Base-by-base conservation (phyloP, 2,329 filamentous ascomycete genomes). In the Aspergillus caelatus region DNA sequence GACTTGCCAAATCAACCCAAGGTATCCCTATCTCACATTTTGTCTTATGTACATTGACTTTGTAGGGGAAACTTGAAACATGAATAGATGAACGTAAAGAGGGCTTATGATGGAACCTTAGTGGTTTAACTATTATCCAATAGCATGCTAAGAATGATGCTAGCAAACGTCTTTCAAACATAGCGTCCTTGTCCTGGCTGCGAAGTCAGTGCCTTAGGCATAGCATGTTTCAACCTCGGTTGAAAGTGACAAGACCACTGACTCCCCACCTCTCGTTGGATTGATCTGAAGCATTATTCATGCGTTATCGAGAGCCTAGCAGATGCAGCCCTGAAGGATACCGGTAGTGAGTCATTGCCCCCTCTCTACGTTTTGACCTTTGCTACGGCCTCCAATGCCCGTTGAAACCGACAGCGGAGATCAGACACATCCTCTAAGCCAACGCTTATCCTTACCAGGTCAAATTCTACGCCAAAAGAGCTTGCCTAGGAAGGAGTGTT, bases 401-500 rank as follows among this genome's bases (percentile, higher is more conserved):
- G 82, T 63, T 84, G 78, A 72, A 98, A 91, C 21, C 85, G 85
- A 16, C 77, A 78, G 36, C 85, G 83, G 70, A 98, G 78, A 63
- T 89, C 85, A 28, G 83, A 81, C 1, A 88, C 85, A 65, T 95
- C 91, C 76, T 99, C 95, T 58, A 99, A 78, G 0, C 95, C 95
- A 59, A 98, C 91, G 72, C 94, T 97, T 68, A 98, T 88, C 48
- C 95, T 86, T 55, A 98, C 85, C 61, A 99, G 79, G 75, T 92
- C 87, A 1, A 88, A 87, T 60, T 95, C 90, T 3, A 97, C 92
- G 0, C 94, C 93, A 75, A 90, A 94, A 64, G 89, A 83, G 30
- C 86, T 88, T 50, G 91, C 92, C 84, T 86, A 46, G 14, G 28
- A 12, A 32, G 28, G 16, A 2, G 10, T n/a, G 21, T 52, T 30